Percentiles rank a stretch among this genome's conserved stretches.
phyloP scores from a whole-genome alignment of 1,284 basidiomycete genomes.

The Ceratobasidium papillatum region DNA sequence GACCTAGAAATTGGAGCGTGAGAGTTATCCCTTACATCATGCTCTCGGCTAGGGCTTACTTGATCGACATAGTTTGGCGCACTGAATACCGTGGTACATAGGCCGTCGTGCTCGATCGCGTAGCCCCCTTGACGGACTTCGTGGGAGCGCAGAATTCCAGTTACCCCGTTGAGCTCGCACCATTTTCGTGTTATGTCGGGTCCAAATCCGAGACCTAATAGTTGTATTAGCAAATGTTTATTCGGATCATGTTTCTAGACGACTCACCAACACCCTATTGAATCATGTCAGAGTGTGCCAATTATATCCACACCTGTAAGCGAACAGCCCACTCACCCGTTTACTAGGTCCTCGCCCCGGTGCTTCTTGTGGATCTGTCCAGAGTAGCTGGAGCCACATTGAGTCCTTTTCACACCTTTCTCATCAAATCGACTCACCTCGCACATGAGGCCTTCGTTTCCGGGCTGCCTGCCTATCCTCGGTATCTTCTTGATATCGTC shows the following conservation, averaged over 20 bases:
- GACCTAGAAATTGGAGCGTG: conserved; percentile 41
- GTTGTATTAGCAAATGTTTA: conserved; percentile 22
- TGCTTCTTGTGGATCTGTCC: conserved; percentile 94
- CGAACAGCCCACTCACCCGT: conserved; percentile 64
- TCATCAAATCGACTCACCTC: conserved; percentile 50
- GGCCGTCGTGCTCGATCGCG: conserved; percentile 86
- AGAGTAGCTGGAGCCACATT: conserved; percentile 63
- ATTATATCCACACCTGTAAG: background rate
- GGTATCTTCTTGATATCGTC: conserved; percentile 92
- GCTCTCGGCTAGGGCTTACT: conserved; percentile 46
- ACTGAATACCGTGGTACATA: conserved; percentile 81
- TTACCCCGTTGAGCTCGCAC: conserved; percentile 88
- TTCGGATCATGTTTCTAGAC: background rate
- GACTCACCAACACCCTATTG: conserved; percentile 28
- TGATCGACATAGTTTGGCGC: conserved; percentile 88
- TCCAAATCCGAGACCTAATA: conserved; percentile 86
- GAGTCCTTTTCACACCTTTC: background rate
- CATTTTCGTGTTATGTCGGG: conserved; percentile 90
- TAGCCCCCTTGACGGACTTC: conserved; percentile 97
- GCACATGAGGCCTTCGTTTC: conserved; percentile 95
- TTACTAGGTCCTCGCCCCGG: conserved; percentile 97
- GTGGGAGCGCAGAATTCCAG: conserved; percentile 93
- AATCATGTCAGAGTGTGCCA: conserved; percentile 14
- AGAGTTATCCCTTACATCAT: background rate
- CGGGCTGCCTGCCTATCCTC: conserved; percentile 89